These are phyloP conservation scores for Phalaenopsis hybrid DNA, from an alignment of 116 monocot genomes.

Conservation along the genomic window DNA sequence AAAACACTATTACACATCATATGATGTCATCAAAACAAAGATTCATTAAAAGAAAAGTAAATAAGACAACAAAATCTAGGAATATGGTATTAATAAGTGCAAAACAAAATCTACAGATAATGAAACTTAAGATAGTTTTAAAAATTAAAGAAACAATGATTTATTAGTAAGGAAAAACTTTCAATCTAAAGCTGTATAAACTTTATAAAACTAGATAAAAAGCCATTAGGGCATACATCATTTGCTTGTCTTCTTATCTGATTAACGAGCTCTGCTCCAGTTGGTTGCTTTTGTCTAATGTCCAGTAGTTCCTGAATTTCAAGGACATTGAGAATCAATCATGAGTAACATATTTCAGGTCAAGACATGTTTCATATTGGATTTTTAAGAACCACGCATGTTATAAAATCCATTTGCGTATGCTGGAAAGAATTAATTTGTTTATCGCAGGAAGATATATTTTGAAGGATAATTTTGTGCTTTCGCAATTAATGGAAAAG, in stretches of 20 bases:
- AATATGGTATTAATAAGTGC: background rate
- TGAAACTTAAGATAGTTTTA: background rate
- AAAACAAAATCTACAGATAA: background rate
- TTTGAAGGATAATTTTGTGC: too few species aligned
- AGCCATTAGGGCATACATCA: conserved; percentile 58
- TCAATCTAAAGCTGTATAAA: background rate
- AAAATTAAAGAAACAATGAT: background rate
- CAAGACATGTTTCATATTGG: background rate
- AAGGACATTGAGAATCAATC: background rate
- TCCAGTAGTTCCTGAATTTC: conserved; percentile 73
- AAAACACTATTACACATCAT: too few species aligned
- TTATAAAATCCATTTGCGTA: too few species aligned
- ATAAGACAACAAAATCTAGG: background rate
- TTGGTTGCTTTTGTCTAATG: conserved; percentile 37
- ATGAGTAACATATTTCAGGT: background rate
- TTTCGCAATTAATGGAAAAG: too few species aligned
- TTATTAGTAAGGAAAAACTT: background rate
- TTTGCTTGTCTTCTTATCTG: conserved; percentile 82
- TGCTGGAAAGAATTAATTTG: too few species aligned
- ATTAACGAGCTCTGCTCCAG: conserved; percentile 61
- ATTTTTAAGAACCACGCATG: background rate
- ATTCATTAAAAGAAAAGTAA: background rate
- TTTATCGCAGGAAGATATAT: too few species aligned
- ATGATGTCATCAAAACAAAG: background rate
- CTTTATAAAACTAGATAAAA: background rate